Evolutionary conservation across 1,284 basidiomycete species (phyloP), one percentile per base, ranked within the genome.

Genomic region (Ceratobasidium papillatum): DNA sequence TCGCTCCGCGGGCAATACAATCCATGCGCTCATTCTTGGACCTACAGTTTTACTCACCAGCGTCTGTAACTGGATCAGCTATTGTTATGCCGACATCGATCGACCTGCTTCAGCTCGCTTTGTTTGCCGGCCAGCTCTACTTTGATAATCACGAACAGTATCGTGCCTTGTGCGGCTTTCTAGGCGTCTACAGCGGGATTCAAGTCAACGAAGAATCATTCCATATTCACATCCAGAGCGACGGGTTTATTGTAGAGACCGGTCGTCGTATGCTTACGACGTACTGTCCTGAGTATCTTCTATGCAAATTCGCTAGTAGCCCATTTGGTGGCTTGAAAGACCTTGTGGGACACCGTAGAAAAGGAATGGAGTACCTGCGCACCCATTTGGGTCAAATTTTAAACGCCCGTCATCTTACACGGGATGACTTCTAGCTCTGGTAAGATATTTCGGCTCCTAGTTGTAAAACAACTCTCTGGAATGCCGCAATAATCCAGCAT

Each of bases 111-210:
- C 83, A 86, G 74, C 78, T 87, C 27, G 83, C 84, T 71, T 75
- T 87, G 30, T 86, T 82, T 65, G 80, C 86, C 14, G 87, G 83
- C 25, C 84, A 86, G 74, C 80, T 86, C 5, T 86, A 84, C 75
- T 77, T 86, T 9, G 76, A 78, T 14, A 76, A 81, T 49, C 79
- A 80, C 43, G 77, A 75, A 8, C 78, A 80, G 2, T 87, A 86
- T 64, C 59, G 77, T 25, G 75, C 76, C 0, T 36, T 85, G 9
- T 84, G 83, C 74, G 76, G 76, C 1, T 81, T 85, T 74, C 79
- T 86, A 11, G 84, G 84, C 0, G 41, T 85, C 8, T 80, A 80
- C 41, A 78, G 51, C 2, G 27, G 25, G 0, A 19, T 2, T 14
- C 72, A 69, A 14, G 30, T 38, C 2, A 9, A 12, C 22, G 27